phyloP scores from a whole-genome alignment of 2,329 filamentous ascomycete species.

The Acephala macrosclerotiorum region DNA sequence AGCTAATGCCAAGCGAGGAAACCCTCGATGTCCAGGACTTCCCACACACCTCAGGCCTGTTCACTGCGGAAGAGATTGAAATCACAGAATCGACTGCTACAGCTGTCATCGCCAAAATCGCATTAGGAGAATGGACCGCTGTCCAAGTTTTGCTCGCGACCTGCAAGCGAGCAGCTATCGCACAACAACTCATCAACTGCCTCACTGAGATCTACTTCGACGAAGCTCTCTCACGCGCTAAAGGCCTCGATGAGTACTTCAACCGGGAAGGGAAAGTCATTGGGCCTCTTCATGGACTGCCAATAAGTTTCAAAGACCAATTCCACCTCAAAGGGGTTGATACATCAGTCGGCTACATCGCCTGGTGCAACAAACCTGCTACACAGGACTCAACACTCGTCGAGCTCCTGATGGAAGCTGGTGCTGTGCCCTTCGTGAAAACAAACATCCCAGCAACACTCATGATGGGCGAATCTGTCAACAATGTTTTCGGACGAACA shows the following conservation, averaged over 20 bases:
- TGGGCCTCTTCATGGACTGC: slow-evolving; percentile 67
- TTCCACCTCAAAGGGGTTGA: slow-evolving; percentile 84
- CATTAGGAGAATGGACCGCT: slow-evolving; percentile 41
- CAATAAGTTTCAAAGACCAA: slow-evolving; percentile 61
- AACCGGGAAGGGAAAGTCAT: slow-evolving; percentile 48
- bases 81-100: slow-evolving; percentile 28
- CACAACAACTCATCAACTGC: slow-evolving; percentile 56
- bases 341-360: slow-evolving; percentile 78
- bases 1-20: slow-evolving; percentile 1
- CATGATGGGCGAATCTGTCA: slow-evolving; percentile 41
- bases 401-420: slow-evolving; percentile 81
- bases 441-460: slow-evolving; percentile 83
- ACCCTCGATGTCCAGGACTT: slow-evolving; percentile 9
- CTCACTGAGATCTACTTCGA: slow-evolving; percentile 55
- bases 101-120: slow-evolving; percentile 24
- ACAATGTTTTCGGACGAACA: slow-evolving; percentile 77
- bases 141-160: slow-evolving; percentile 57
- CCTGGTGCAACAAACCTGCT: slow-evolving; percentile 69
- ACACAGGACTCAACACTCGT: slow-evolving; percentile 73
- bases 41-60: slow-evolving; percentile 15
- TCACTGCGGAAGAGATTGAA: slow-evolving; percentile 22
- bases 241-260: slow-evolving; percentile 51
- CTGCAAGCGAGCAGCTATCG: slow-evolving; percentile 52
- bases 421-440: slow-evolving; percentile 88
- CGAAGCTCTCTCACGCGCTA: slow-evolving; percentile 51